phyloP scores from a whole-genome alignment of 805 yeast species.

The Kurtzmaniella cleridarum region DNA sequence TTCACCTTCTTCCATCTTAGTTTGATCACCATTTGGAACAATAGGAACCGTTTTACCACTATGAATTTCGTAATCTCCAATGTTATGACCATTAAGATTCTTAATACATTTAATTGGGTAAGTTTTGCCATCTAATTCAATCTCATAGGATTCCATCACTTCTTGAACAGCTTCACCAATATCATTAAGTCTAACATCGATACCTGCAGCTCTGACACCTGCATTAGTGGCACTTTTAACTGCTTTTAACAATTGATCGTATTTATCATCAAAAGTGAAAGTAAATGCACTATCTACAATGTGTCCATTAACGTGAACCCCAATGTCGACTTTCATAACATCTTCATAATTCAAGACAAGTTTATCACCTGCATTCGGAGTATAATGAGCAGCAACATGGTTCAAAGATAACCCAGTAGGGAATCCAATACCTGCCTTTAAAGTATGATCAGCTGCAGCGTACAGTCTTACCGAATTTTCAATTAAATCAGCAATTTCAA shows the following conservation, averaged over 20 bases:
- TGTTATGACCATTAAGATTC: constrained; percentile 92
- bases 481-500: constrained; percentile 81
- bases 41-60: constrained; percentile 97
- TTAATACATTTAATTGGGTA: constrained; percentile 85
- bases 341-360: constrained; percentile 77
- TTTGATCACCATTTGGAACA: constrained; percentile 85
- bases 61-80: constrained; percentile 78
- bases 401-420: constrained; percentile 96
- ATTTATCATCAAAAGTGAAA: constrained; percentile 76
- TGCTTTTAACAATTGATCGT: constrained; percentile 75
- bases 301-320: constrained; percentile 92
- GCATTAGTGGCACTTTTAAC: constrained; percentile 92
- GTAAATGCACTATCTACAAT: constrained; percentile 96
- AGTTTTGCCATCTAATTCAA: constrained; percentile 81
- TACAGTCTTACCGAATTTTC: constrained; percentile 79
- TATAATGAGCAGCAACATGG: constrained; percentile 95
- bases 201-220: constrained; percentile 89
- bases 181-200: constrained; percentile 91
- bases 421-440: constrained; percentile 86
- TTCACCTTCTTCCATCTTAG: constrained; percentile 99
- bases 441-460: constrained; percentile 59
- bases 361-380: constrained; percentile 94
- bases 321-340: constrained; percentile 94
- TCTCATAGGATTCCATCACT: constrained; percentile 94
- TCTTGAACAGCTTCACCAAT: constrained; percentile 96